phyloP scores from a whole-genome alignment of 768 basidiomycete genomes.

The Pholiota molesta region DNA sequence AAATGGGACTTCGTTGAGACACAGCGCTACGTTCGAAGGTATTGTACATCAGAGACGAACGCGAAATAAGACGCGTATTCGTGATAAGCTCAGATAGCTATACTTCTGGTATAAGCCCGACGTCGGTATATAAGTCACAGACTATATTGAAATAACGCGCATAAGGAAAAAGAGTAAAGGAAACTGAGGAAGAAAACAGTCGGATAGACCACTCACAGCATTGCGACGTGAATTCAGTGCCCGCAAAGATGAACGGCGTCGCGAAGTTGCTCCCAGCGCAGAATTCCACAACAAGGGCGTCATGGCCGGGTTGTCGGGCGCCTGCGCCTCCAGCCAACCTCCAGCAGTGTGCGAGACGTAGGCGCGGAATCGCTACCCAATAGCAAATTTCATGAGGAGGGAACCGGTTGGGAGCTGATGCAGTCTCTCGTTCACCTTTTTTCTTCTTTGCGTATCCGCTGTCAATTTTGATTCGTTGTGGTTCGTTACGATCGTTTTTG shows the following conservation, averaged over 20 bases:
- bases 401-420: constrained; percentile 85
- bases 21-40: no score
- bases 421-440: constrained; percentile 22
- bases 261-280: constrained; percentile 19
- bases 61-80: no score
- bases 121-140: no score
- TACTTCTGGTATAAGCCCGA: no score
- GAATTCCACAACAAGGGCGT: constrained; percentile 25
- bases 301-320: constrained; percentile 18
- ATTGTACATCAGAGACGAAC: no score
- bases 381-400: constrained; percentile 57
- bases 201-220: constrained; percentile 20
- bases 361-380: constrained; percentile 17
- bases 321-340: constrained; percentile 16
- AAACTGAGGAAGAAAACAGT: no score
- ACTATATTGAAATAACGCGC: no score
- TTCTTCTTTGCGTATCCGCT: constrained; percentile 8
- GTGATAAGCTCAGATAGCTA: no score
- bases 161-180: no score
- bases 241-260: constrained; percentile 20
- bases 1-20: no score
- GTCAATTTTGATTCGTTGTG: constrained; percentile 5
- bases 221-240: no score
- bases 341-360: constrained; percentile 18
- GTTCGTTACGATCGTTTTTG: neutral